Base-by-base conservation (phyloP, 176 grass and related monocot species). In the Miscanthus lutarioriparius region DNA sequence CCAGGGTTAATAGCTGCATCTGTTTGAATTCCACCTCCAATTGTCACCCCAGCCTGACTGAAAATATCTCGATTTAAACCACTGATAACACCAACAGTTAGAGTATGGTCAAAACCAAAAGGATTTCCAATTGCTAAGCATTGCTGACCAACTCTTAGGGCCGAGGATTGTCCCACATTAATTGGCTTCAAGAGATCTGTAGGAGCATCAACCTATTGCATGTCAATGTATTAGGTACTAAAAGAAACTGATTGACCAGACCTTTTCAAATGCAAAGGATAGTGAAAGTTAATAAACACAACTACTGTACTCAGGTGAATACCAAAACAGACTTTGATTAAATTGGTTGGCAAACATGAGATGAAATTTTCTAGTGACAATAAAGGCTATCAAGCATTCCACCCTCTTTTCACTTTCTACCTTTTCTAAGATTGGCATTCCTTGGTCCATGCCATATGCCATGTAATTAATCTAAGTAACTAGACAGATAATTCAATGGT, bases 1-100 rank as follows among this genome's bases (percentile, higher is more conserved):
- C 96, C 93, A 69, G 96, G 96, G 81, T 98, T 98, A 51, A 98
- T 98, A 79, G 96, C 91, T 41, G 96, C 96, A 89, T 98, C 96
- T 53, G 93, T 98, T 87, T 98, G 96, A 92, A 92, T 87, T 63
- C 96, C 96, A 79, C 91, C 96, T 51, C 91, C 93, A 87, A 99
- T 99, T 84, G 91, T 96, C 41, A 95, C 96, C 70, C 96, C 93
- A 86, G 91, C 87, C 85, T 94, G 82, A 86, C 96, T 99, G 58
- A 93, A 92, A 92, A 96, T 96, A 86, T 98, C 96, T 84, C 93
- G 89, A 87, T 98, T 92, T 62, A 98, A 84, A 82, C 93, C 96
- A 84, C 96, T 99, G 63, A 99, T 90, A 85, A 99, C 91, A 70
- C 96, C 96, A 61, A 92, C 93, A 67, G 96, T 96, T 38, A 98